These are phyloP conservation scores for Penicillium sp. DNA, from an alignment of 2,329 filamentous ascomycete species.

Conservation along the genomic window DNA sequence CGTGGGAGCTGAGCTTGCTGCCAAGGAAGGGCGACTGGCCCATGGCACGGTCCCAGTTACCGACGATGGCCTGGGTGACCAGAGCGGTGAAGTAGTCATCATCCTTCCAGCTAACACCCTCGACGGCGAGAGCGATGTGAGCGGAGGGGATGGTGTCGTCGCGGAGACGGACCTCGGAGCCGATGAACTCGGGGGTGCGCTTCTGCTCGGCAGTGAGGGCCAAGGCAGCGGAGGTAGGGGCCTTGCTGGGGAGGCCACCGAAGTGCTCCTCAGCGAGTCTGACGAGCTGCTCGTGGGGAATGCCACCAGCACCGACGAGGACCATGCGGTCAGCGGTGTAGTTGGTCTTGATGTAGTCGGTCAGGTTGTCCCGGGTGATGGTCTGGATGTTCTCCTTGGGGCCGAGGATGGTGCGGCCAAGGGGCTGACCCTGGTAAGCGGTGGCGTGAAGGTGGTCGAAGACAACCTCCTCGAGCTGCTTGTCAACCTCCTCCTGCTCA, in stretches of 20 bases:
- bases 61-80: constrained; percentile 96
- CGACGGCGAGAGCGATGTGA: constrained; percentile 96
- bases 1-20: constrained; percentile 93
- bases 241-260: constrained; percentile 69
- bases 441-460: constrained; percentile 99
- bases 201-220: constrained; percentile 71
- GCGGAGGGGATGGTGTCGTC: constrained; percentile 95
- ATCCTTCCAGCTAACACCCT: constrained; percentile 99
- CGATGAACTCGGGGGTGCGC: constrained; percentile 89
- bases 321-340: constrained; percentile 99
- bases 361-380: constrained; percentile 87
- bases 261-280: constrained; percentile 97
- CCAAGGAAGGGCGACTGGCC: constrained; percentile 96
- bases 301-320: constrained; percentile 88
- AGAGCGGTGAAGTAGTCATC: constrained; percentile 98
- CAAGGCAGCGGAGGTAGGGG: constrained; percentile 71
- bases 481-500: constrained; percentile 99
- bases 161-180: constrained; percentile 90
- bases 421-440: constrained; percentile 91
- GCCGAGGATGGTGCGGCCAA: constrained; percentile 95
- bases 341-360: constrained; percentile 98
- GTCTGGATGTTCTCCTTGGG: constrained; percentile 97
- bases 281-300: constrained; percentile 91
- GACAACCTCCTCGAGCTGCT: constrained; percentile 98
- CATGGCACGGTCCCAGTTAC: constrained; percentile 99